Evolutionary conservation across 331 rosid species (phyloP), one percentile per base, ranked within the genome.

Genomic region (Prunus yedoensis): DNA sequence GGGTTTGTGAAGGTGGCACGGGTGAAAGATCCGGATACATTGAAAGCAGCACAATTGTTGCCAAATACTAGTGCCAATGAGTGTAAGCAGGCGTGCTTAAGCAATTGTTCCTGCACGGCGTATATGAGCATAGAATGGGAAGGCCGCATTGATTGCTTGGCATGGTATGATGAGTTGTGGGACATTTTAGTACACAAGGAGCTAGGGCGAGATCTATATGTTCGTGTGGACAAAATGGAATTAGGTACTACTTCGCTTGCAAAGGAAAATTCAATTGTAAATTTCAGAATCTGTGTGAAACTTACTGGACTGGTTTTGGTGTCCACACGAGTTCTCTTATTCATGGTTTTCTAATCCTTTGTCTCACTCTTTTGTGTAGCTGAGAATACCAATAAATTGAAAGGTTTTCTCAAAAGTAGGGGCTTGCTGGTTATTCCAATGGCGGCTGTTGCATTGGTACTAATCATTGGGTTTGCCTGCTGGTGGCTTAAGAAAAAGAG

Each of bases 51-150:
- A 50, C 15, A 1, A 49, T 30, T 63, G 77, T 28, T 47, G 0
- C 12, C 5, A 49, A 61, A 27, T 3, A 28, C 28, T 47, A 28
- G 70, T 27, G 46, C 2, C 4, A 74, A 1, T 10, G 50, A 43
- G 21, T 74, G 77, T 27, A 13, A 61, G 59, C 38, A 8, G 1
- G 57, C 43, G 74, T 86, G 93, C 83, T 65, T 77, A 60, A 79
- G 62, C 72, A 83, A 83, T 18, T 89, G 93, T 64, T 89, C 88
- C 8, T 86, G 93, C 70, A 76, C 74, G 4, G 93, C 90, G 16
- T 89, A 80, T 65, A 71, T 46, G 41, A 81, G 67, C 84, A 73
- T 71, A 54, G 79, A 9, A 61, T 2, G 47, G 50, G 81, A 79
- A 23, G 80, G 68, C 1, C 83, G 87, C 12, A 5, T 59, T 54